Evolutionary conservation across 352 stramenopile species (phyloP).

Genomic region (Phytopythium delawarense): DNA sequence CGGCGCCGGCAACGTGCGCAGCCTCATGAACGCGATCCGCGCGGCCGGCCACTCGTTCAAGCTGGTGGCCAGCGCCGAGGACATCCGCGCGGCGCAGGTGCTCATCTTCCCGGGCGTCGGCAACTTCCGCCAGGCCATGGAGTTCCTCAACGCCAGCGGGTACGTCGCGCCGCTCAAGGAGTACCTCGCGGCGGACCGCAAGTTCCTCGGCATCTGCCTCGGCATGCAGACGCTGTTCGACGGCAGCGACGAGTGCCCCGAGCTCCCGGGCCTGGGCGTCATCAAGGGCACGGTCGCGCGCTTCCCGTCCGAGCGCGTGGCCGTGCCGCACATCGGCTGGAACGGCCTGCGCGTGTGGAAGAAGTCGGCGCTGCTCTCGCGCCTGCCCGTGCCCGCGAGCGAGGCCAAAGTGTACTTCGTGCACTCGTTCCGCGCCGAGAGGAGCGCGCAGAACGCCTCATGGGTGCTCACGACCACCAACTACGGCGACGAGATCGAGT

Average conservation of each 20-base stretch:
- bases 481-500: constrained; percentile 90
- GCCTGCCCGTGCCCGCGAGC: constrained; percentile 30
- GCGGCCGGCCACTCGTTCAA: constrained; percentile 86
- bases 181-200: constrained; percentile 84
- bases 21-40: constrained; percentile 95
- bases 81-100: constrained; percentile 87
- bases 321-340: constrained; percentile 98
- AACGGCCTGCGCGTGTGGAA: constrained; percentile 94
- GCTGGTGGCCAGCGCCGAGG: constrained; percentile 82
- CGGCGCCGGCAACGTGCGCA: constrained; percentile 98
- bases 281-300: constrained; percentile 90
- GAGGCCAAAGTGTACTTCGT: constrained; percentile 95
- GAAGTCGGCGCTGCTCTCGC: constrained; percentile 62
- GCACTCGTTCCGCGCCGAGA: constrained; percentile 92
- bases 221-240: constrained; percentile 99
- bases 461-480: constrained; percentile 96
- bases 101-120: constrained; percentile 87
- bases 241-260: constrained; percentile 90
- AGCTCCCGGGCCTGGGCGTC: constrained; percentile 87
- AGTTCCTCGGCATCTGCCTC: constrained; percentile 97
- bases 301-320: constrained; percentile 79
- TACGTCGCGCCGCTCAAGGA: constrained; percentile 87
- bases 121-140: constrained; percentile 89
- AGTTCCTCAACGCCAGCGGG: constrained; percentile 86
- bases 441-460: constrained; percentile 70